Percentiles rank a stretch among this genome's conserved stretches.
Conservation (phyloP, 1,284 basidiomycete genomes). For the Ustilago loliicola region DNA sequence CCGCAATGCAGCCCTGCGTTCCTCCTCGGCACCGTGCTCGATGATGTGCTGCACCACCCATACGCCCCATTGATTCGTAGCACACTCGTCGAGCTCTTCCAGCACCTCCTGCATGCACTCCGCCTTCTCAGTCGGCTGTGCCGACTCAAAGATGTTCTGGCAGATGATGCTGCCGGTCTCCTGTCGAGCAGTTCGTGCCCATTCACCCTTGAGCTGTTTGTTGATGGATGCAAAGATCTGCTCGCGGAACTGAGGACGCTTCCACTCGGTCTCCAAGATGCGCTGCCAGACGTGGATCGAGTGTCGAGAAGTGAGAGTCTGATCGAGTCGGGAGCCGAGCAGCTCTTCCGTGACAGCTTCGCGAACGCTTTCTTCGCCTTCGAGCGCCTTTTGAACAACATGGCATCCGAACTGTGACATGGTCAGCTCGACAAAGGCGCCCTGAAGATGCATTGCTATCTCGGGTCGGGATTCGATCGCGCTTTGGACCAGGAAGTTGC, state of each 20-base stretch:
- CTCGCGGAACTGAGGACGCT: slow-evolving; percentile 30
- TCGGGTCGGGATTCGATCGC: slow-evolving; percentile 38
- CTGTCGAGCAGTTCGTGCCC: slow-evolving; percentile 58
- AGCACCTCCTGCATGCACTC: slow-evolving; percentile 65
- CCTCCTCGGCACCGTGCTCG: slow-evolving; percentile 58
- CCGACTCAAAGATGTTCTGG: slow-evolving; percentile 65
- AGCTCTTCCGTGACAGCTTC: slow-evolving; percentile 56
- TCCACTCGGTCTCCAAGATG: slow-evolving; percentile 59
- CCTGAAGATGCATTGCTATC: slow-evolving; percentile 48
- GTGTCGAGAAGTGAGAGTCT: slow-evolving; percentile 60
- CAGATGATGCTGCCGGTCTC: slow-evolving; percentile 66
- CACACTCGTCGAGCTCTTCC: slow-evolving; percentile 52
- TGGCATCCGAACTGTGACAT: slow-evolving; percentile 64
- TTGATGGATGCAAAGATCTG: slow-evolving; percentile 60
- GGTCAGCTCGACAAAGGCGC: slow-evolving; percentile 53
- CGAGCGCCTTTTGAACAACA: slow-evolving; percentile 62
- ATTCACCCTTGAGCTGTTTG: slow-evolving; percentile 51
- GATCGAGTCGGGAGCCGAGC: slow-evolving; percentile 48
- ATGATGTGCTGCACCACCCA: slow-evolving; percentile 69
- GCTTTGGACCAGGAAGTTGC: slow-evolving; percentile 66
- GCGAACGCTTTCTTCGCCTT: slow-evolving; percentile 43
- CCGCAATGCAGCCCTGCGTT: slow-evolving; percentile 50
- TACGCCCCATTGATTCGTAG: slow-evolving; percentile 67
- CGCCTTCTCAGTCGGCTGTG: slow-evolving; percentile 49
- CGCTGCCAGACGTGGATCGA: slow-evolving; percentile 67